phyloP scores from a whole-genome alignment of 1,139 yeast species.

The Eremothecium cymbalariae region DNA sequence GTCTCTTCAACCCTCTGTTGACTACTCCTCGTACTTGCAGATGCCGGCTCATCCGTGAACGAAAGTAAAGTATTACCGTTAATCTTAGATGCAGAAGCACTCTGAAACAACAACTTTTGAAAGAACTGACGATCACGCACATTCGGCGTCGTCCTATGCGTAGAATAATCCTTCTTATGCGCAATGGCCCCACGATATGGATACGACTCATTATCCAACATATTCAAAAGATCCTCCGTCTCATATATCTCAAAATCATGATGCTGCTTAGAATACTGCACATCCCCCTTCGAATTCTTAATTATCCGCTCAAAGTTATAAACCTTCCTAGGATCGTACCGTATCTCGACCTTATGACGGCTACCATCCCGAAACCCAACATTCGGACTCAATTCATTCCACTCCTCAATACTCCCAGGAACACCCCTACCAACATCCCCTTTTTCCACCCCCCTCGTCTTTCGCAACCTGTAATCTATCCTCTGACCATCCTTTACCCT shows the following conservation, averaged over 20 bases:
- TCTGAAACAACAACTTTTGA: constrained; percentile 14
- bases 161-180: constrained; percentile 21
- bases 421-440: neutral
- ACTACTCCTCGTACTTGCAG: constrained; percentile 7
- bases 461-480: constrained; percentile 4
- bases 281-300: constrained; percentile 6
- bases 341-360: constrained; percentile 16
- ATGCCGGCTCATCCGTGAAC: constrained; percentile 9
- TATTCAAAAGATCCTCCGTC: constrained; percentile 17
- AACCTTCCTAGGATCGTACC: constrained; percentile 22
- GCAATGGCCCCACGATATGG: constrained; percentile 26
- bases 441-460: neutral
- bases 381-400: constrained; percentile 16
- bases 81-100: constrained; percentile 20
- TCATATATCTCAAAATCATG: constrained; percentile 19
- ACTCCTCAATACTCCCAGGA: neutral
- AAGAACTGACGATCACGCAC: constrained; percentile 23
- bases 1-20: constrained; percentile 7
- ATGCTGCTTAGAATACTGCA: constrained; percentile 7
- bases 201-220: constrained; percentile 18
- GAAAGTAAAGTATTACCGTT: constrained; percentile 25
- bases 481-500: constrained; percentile 1
- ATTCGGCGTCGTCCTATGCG: constrained; percentile 20
- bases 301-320: constrained; percentile 21
- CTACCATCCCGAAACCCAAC: constrained; percentile 15